phyloP scores from a whole-genome alignment of 371 early-diverging fungal species.

The Rhizopus microsporus region DNA sequence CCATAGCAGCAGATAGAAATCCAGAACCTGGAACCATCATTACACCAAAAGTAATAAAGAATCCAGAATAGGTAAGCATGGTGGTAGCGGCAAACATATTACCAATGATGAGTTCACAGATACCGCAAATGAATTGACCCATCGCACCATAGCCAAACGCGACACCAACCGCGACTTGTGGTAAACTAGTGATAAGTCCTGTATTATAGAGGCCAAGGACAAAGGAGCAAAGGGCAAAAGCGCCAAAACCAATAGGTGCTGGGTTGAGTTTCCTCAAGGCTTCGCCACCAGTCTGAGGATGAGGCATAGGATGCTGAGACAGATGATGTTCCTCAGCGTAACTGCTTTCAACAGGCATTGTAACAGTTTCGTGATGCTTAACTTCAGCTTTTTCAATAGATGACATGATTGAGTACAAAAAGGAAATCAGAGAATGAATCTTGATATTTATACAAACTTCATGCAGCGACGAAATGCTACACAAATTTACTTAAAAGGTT shows the following conservation, averaged over 20 bases:
- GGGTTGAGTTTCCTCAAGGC: conserved; percentile 24
- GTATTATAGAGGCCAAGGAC: conserved; percentile 35
- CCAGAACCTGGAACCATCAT: conserved; percentile 43
- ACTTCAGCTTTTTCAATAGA: conserved; percentile 20
- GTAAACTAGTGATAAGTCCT: conserved; percentile 30
- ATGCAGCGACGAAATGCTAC: conserved; percentile 1
- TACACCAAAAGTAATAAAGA: conserved; percentile 42
- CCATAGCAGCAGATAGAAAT: conserved; percentile 25
- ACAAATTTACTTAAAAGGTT: conserved; percentile 17
- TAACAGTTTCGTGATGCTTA: conserved; percentile 21
- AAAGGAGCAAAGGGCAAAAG: conserved; percentile 40
- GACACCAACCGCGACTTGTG: conserved; percentile 40
- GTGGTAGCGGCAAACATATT: conserved; percentile 44
- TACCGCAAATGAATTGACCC: conserved; percentile 40
- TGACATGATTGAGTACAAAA: conserved; percentile 3
- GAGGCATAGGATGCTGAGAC: conserved; percentile 1
- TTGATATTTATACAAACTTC: conserved; percentile 15
- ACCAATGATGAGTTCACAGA: conserved; percentile 32
- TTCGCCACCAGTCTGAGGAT: not conserved
- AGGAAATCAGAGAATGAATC: not conserved
- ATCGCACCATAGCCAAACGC: conserved; percentile 41
- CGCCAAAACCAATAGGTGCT: conserved; percentile 41
- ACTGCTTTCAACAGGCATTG: conserved; percentile 1
- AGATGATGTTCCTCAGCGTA: conserved; percentile 4
- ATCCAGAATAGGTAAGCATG: conserved; percentile 41